Percentiles rank a stretch among this genome's conserved stretches.
Evolutionary conservation across 2,329 filamentous ascomycete species (phyloP).

Genomic region (Thermothelomyces thermophilus): DNA sequence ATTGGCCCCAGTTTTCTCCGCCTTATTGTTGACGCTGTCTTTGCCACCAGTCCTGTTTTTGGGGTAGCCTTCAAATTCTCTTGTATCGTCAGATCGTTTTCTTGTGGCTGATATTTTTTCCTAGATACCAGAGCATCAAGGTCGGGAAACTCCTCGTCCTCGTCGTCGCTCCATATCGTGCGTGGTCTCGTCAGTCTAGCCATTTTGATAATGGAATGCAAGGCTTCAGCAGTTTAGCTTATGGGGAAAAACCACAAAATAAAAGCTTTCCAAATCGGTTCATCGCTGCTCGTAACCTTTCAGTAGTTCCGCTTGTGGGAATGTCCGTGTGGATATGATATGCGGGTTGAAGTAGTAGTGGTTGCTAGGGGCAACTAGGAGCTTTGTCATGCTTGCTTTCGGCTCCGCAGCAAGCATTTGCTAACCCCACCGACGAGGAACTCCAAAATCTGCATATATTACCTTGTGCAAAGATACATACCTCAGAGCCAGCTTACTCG

Average conservation of each 20-base stretch:
- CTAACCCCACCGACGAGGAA: too few species aligned
- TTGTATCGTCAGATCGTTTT: not conserved
- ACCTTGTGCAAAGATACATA: too few species aligned
- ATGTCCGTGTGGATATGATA: not conserved
- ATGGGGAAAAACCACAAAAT: not conserved
- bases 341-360: too few species aligned
- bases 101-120: not conserved
- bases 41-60: conserved; percentile 4
- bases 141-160: conserved; percentile 22
- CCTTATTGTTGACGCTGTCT: conserved; percentile 15
- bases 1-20: conserved; percentile 23
- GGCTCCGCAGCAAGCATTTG: not conserved
- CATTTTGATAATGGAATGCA: too few species aligned
- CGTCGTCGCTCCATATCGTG: conserved; percentile 14
- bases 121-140: conserved; percentile 6
- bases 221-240: too few species aligned
- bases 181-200: conserved; percentile 9
- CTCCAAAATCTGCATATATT: too few species aligned
- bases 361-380: conserved; percentile 9
- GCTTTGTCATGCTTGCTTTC: not conserved
- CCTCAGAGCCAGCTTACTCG: too few species aligned
- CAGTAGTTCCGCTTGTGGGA: too few species aligned
- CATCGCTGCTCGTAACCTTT: not conserved
- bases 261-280: not conserved
- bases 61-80: not conserved